A percentile compares a stretch with the other conserved stretches of the same genome.
These are phyloP conservation scores for Fusarium proliferatum DNA, from an alignment of 2,329 filamentous ascomycete genomes.

Conservation along the genomic window DNA sequence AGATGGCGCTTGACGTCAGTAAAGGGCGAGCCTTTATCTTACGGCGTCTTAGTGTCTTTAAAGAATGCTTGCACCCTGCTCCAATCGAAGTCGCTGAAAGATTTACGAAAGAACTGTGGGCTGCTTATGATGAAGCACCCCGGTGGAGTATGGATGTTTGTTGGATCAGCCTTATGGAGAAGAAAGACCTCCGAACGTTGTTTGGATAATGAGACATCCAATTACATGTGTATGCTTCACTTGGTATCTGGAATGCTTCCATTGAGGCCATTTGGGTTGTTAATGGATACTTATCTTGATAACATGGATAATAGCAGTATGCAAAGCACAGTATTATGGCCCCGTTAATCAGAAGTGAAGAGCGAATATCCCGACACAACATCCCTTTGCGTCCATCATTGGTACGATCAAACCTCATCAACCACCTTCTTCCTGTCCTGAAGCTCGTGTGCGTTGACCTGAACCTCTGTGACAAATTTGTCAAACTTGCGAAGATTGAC, in stretches of 20 bases:
- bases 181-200: not conserved
- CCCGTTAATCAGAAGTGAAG: accelerated
- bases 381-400: accelerated
- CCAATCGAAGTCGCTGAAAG: not conserved
- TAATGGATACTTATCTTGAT: too few relatives aligned
- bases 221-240: too few relatives aligned
- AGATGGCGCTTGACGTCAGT: not conserved
- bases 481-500: not conserved
- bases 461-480: not conserved
- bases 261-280: too few relatives aligned
- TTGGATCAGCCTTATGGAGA: not conserved
- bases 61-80: not conserved
- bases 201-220: not conserved
- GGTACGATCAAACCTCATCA: not conserved
- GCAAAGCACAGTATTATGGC: accelerated
- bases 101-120: not conserved
- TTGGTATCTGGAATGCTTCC: too few relatives aligned
- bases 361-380: accelerated
- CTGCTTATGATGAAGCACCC: not conserved
- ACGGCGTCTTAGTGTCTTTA: not conserved
- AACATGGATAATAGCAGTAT: not conserved
- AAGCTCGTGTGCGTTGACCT: not conserved
- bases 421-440: not conserved
- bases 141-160: not conserved
- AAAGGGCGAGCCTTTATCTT: not conserved